These are phyloP conservation scores for Triticum urartu DNA, from an alignment of 176 grass and related monocot genomes.

Conservation along the genomic window DNA sequence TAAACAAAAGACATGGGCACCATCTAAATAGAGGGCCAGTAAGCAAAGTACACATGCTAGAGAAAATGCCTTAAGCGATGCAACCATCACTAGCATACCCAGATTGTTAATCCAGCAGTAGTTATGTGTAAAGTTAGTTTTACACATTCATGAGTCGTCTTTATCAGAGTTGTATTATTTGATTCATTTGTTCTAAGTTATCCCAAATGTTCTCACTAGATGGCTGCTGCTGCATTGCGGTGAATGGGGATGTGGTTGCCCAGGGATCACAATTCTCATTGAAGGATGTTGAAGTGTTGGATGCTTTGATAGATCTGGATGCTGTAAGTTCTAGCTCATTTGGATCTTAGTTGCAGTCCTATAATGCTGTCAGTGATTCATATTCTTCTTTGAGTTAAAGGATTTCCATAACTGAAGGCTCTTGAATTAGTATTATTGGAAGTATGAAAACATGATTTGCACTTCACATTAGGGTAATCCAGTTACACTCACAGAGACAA, in stretches of 20 bases:
- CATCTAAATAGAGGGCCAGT: neutral
- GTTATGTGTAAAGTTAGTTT: neutral
- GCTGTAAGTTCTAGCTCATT: slow-evolving; percentile 53
- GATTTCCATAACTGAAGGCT: neutral
- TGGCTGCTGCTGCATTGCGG: slow-evolving; percentile 90
- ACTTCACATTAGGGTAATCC: neutral
- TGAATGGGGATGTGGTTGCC: slow-evolving; percentile 91
- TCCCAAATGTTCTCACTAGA: slow-evolving; percentile 41
- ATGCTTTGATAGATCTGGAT: slow-evolving; percentile 91
- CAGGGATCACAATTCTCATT: slow-evolving; percentile 97
- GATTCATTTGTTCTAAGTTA: slow-evolving; percentile 21
- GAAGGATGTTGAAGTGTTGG: slow-evolving; percentile 93
- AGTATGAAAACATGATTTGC: neutral
- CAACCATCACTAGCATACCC: neutral
- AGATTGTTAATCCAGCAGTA: neutral
- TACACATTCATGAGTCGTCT: neutral
- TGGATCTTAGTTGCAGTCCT: neutral
- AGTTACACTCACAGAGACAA: neutral
- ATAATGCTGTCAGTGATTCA: neutral
- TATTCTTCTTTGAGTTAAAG: neutral
- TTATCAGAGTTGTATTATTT: neutral
- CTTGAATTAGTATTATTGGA: neutral
- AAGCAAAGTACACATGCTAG: neutral
- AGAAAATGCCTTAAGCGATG: neutral
- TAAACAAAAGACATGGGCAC: neutral